These are phyloP conservation scores for Paxillus rubicundulus DNA, from an alignment of 768 basidiomycete genomes.

Conservation along the genomic window DNA sequence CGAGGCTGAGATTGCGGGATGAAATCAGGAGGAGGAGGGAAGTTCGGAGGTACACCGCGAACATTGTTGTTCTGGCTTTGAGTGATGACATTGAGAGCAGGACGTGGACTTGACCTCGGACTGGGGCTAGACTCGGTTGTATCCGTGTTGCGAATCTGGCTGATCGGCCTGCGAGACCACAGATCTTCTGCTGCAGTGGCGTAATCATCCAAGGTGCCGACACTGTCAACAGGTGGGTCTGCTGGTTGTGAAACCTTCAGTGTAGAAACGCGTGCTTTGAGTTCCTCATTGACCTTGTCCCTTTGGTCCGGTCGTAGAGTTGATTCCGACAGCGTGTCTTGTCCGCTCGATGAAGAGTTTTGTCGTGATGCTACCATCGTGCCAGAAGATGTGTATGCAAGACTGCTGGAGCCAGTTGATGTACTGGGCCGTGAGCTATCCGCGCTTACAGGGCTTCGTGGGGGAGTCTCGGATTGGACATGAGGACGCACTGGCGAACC, in stretches of 20 bases:
- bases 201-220: constrained; percentile 27
- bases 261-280: constrained; percentile 19
- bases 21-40: constrained; percentile 19
- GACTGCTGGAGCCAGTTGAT: constrained; percentile 30
- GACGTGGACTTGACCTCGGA: constrained; percentile 23
- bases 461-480: constrained; percentile 49
- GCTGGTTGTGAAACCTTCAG: constrained; percentile 15
- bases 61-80: constrained; percentile 13
- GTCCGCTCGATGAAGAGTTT: constrained; percentile 28
- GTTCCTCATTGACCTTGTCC: constrained; percentile 31
- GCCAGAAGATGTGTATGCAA: constrained; percentile 26
- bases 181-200: constrained; percentile 28
- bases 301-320: constrained; percentile 32
- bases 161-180: constrained; percentile 33
- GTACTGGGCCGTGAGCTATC: constrained; percentile 41
- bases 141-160: constrained; percentile 24
- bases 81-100: constrained; percentile 31
- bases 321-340: constrained; percentile 33
- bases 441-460: constrained; percentile 62
- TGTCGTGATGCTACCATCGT: constrained; percentile 26
- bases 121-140: constrained; percentile 13
- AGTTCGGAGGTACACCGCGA: constrained; percentile 18
- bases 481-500: constrained; percentile 23
- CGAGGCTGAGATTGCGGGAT: constrained; percentile 13
- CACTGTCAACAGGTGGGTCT: constrained; percentile 19